Evolutionary conservation across 2,329 filamentous ascomycete genomes (phyloP).

Genomic region (Scopulariopsis brevicaulis): DNA sequence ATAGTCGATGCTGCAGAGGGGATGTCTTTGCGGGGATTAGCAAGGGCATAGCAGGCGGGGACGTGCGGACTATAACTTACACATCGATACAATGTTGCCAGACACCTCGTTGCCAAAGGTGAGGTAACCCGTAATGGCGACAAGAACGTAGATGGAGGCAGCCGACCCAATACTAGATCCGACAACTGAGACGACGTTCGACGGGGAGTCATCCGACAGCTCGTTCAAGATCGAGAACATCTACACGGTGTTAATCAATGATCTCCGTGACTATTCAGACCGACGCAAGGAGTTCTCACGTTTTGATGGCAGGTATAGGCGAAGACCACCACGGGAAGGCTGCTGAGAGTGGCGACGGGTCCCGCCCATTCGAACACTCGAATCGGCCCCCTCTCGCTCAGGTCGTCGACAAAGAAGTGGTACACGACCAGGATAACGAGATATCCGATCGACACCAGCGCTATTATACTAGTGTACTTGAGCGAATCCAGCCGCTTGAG

Average conservation of each 20-base stretch:
- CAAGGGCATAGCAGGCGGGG: not conserved
- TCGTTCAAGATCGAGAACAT: constrained; percentile 99
- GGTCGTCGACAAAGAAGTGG: constrained; percentile 75
- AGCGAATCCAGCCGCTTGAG: constrained; percentile 84
- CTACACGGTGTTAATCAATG: constrained; percentile 30
- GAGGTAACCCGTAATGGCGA: constrained; percentile 89
- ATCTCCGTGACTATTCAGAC: too few relatives aligned
- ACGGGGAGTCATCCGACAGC: constrained; percentile 71
- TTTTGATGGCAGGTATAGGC: constrained; percentile 99
- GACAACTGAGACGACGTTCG: constrained; percentile 65
- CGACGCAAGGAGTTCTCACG: constrained; percentile 32
- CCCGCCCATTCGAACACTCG: constrained; percentile 71
- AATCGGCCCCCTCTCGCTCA: constrained; percentile 62
- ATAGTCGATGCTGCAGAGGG: constrained; percentile 78
- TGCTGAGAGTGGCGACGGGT: constrained; percentile 66
- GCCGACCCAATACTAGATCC: constrained; percentile 77
- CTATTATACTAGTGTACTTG: constrained; percentile 92
- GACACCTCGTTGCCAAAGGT: constrained; percentile 85
- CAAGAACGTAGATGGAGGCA: constrained; percentile 77
- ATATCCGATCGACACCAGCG: constrained; percentile 87
- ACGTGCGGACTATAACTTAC: constrained; percentile 34
- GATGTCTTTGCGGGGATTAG: constrained; percentile 33
- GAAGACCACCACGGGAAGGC: constrained; percentile 91
- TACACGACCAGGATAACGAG: constrained; percentile 87
- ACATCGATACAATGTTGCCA: constrained; percentile 93